These are phyloP conservation scores for Arabidopsis thaliana DNA, from an alignment of 345 rosid species.

Conservation along the genomic window TAIR10.1 NC_003074.8:324001-324500, in stretches of 20 bases:
- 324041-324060: constrained; percentile 68
- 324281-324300: neutral
- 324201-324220: constrained; percentile 54
- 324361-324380: neutral
- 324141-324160: constrained; percentile 58
- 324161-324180: constrained; percentile 49
- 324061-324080: constrained; percentile 58
- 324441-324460: neutral
- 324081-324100: constrained; percentile 69
- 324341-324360: neutral
- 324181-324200: constrained; percentile 52
- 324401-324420: too few relatives aligned
- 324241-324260: neutral
- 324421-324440: too few relatives aligned
- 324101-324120: constrained; percentile 55
- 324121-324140: constrained; percentile 55
- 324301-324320: neutral
- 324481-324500: neutral
- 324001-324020: neutral
- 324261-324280: neutral
- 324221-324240: constrained; percentile 51
- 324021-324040: constrained; percentile 58
- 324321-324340: neutral
- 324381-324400: neutral
- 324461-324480: neutral